Percentiles rank a stretch among this genome's conserved stretches.
phyloP scores from a whole-genome alignment of 306 rosid species.

The Castanospermum australe region DNA sequence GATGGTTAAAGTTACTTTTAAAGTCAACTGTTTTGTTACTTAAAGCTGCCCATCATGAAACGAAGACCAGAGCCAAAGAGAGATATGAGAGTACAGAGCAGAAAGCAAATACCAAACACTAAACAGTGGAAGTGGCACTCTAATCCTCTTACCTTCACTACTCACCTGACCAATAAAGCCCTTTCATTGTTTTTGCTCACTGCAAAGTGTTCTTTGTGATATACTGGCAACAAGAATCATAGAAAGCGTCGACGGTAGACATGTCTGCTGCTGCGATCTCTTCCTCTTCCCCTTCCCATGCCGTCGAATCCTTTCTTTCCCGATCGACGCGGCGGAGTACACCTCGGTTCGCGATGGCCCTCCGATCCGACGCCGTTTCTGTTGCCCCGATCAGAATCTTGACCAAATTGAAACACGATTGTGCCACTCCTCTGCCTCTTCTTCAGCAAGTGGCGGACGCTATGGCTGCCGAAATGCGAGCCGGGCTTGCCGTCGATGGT shows the following conservation, averaged over 20 bases:
- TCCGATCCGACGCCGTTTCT: constrained; percentile 57
- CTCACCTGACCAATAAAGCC: background rate
- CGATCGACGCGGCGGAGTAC: constrained; percentile 36
- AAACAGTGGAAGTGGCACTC: background rate
- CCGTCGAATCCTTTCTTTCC: constrained; percentile 45
- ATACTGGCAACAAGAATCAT: no score
- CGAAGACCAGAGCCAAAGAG: background rate
- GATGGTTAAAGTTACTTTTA: no score
- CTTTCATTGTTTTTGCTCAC: background rate
- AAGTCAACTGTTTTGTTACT: background rate
- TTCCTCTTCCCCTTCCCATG: constrained; percentile 34
- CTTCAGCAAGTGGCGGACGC: constrained; percentile 68
- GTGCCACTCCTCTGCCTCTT: constrained; percentile 73
- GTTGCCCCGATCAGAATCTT: constrained; percentile 39
- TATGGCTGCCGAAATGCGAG: constrained; percentile 69
- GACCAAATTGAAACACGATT: constrained; percentile 55
- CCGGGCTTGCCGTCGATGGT: constrained; percentile 66
- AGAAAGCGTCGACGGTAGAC: background rate
- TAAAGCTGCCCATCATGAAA: background rate
- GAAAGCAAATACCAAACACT: no score
- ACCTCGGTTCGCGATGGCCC: constrained; percentile 51
- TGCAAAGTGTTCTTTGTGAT: no score
- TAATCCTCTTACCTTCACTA: background rate
- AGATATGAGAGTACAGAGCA: background rate
- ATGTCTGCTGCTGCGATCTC: constrained; percentile 52